Conservation (phyloP, 495 filamentous ascomycete genomes). For the Staphylotrichum longicolle region DNA sequence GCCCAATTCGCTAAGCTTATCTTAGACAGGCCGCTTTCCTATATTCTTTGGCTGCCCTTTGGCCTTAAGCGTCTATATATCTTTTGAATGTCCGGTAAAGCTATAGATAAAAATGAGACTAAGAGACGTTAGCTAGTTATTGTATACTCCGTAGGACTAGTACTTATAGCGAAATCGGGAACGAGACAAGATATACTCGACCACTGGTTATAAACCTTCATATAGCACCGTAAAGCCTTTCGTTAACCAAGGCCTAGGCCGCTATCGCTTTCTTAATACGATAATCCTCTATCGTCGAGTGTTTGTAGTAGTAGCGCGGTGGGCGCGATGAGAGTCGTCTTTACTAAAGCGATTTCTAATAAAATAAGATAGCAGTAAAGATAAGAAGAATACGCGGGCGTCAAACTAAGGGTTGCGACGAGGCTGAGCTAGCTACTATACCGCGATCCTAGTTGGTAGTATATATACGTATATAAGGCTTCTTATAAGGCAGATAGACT, state of each 20-base stretch:
- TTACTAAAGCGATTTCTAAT: no score
- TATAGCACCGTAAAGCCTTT: conserved; percentile 18
- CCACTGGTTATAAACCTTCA: not conserved
- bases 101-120: conserved; percentile 19
- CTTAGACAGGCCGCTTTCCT: not conserved
- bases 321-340: no score
- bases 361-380: no score
- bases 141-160: not conserved
- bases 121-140: not conserved
- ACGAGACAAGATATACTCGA: conserved; percentile 10
- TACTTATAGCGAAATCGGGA: not conserved
- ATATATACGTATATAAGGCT: no score
- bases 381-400: no score
- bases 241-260: not conserved
- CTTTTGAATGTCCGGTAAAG: conserved; percentile 20
- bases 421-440: no score
- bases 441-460: no score
- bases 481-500: no score
- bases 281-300: no score
- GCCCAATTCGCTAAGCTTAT: not conserved
- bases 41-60: not conserved
- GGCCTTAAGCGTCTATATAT: conserved; percentile 14
- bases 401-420: no score
- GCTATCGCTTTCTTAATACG: not conserved
- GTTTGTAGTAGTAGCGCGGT: no score